A percentile compares a stretch with the other conserved stretches of the same genome.
phyloP scores from a whole-genome alignment of 1,284 basidiomycete genomes.

The Puccinia sorghi region DNA sequence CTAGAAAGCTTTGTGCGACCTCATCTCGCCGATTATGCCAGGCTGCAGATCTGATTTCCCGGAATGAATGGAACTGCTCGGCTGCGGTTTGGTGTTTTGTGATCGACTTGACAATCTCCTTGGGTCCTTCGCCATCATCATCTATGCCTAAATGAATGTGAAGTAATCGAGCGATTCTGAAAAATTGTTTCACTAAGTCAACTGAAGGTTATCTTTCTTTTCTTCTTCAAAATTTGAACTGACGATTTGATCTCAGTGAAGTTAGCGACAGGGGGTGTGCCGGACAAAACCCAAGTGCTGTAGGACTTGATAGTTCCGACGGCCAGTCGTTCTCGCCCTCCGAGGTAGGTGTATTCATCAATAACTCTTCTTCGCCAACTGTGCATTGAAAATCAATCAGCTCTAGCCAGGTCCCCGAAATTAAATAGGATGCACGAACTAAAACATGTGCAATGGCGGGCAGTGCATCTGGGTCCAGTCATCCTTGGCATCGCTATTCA shows the following conservation, averaged over 20 bases:
- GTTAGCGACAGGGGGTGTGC: conserved; percentile 88
- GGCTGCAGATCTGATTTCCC: conserved; percentile 83
- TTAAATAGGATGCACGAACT: conserved; percentile 52
- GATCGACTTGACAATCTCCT: conserved; percentile 73
- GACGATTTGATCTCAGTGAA: conserved; percentile 82
- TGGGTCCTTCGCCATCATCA: conserved; percentile 80
- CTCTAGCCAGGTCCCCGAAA: neutral
- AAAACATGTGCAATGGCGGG: conserved; percentile 84
- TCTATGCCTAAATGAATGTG: conserved; percentile 83
- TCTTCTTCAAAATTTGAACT: conserved; percentile 29
- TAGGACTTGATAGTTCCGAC: conserved; percentile 75
- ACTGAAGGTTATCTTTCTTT: neutral
- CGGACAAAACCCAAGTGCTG: conserved; percentile 90
- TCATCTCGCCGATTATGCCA: conserved; percentile 87
- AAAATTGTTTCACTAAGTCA: neutral
- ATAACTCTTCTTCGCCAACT: conserved; percentile 79
- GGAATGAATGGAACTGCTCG: conserved; percentile 93
- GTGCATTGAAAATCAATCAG: conserved; percentile 33
- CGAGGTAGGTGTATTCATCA: conserved; percentile 92
- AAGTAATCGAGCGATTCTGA: conserved; percentile 75
- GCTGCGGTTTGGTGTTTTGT: conserved; percentile 81
- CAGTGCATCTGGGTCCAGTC: conserved; percentile 78
- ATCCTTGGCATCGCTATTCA: conserved; percentile 63
- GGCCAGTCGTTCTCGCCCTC: conserved; percentile 74
- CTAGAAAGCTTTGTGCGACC: conserved; percentile 78